Evolutionary conservation across 2,329 filamentous ascomycete species (phyloP).

Genomic region (Alternaria angustiovoidea): DNA sequence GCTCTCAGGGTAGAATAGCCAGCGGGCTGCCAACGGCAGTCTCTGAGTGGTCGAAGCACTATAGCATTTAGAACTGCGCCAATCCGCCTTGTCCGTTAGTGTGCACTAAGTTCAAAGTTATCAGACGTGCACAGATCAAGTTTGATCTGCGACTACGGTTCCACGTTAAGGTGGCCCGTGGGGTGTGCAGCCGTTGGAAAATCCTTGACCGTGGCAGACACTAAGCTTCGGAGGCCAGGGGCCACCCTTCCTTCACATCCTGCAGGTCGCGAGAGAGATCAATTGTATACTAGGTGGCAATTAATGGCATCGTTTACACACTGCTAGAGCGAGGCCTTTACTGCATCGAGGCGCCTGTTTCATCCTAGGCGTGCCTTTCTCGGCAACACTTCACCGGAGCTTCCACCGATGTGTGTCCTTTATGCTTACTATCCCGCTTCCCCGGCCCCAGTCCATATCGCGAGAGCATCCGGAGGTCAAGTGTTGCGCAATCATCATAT

Average conservation of each 20-base stretch:
- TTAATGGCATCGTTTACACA: conserved; percentile 8
- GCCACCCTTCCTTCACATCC: conserved; percentile 13
- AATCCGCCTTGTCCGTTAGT: conserved; percentile 35
- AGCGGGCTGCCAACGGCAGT: conserved; percentile 9
- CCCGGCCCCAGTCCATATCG: conserved; percentile 19
- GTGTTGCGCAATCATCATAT: conserved; percentile 27
- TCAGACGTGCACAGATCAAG: conserved; percentile 30
- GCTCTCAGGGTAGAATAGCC: conserved; percentile 21
- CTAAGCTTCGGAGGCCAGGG: conserved; percentile 26
- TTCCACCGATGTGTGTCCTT: conserved; percentile 20
- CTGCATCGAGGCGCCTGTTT: conserved; percentile 14
- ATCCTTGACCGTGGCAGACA: conserved; percentile 31
- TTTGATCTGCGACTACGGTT: conserved; percentile 46
- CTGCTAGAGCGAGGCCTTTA: conserved; percentile 5
- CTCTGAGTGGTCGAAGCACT: conserved; percentile 17
- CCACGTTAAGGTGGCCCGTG: conserved; percentile 40
- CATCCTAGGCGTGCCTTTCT: conserved; percentile 13
- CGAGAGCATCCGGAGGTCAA: conserved; percentile 19
- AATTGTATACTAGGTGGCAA: conserved; percentile 8
- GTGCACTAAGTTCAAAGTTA: conserved; percentile 31
- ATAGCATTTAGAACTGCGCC: conserved; percentile 19
- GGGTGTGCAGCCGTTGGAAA: conserved; percentile 38
- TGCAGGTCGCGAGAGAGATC: conserved; percentile 26
- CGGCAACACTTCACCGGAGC: conserved; percentile 14
- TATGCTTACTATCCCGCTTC: conserved; percentile 25